These are phyloP conservation scores for Phallus indusiatus DNA, from an alignment of 768 basidiomycete genomes.

Conservation along the genomic window DNA sequence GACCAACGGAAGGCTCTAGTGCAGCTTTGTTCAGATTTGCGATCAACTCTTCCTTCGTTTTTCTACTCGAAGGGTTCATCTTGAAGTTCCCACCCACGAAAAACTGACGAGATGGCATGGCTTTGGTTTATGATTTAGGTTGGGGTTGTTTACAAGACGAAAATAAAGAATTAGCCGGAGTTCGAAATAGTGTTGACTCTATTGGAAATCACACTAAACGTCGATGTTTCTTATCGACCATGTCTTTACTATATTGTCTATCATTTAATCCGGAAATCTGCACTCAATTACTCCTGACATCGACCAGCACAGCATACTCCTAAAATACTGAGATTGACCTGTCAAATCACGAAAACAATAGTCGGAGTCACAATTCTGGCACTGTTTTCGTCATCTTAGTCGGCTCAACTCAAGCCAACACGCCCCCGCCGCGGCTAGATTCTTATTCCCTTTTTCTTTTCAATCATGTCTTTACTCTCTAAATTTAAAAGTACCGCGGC, in stretches of 20 bases:
- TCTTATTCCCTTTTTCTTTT: background rate
- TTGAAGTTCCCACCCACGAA: constrained; percentile 99
- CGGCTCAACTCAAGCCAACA: background rate
- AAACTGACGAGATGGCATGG: constrained; percentile 67
- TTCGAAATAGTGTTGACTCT: background rate
- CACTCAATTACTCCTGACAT: no score
- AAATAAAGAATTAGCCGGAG: background rate
- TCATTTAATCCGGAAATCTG: no score
- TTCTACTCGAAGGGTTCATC: constrained; percentile 74
- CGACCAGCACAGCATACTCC: no score
- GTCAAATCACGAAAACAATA: no score
- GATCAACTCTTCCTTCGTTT: constrained; percentile 57
- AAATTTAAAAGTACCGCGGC: constrained; percentile 74
- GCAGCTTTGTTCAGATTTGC: constrained; percentile 66
- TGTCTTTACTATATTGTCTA: background rate
- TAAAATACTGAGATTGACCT: no score
- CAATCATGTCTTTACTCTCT: constrained; percentile 53
- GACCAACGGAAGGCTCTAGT: constrained; percentile 71
- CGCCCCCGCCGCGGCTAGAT: background rate
- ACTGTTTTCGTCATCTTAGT: constrained; percentile 2
- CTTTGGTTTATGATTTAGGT: no score
- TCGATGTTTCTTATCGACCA: no score
- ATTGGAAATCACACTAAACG: no score
- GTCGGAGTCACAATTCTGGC: constrained; percentile 3
- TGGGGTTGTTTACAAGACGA: background rate